phyloP scores from a whole-genome alignment of 768 basidiomycete genomes.

The Lentinula edodes region DNA sequence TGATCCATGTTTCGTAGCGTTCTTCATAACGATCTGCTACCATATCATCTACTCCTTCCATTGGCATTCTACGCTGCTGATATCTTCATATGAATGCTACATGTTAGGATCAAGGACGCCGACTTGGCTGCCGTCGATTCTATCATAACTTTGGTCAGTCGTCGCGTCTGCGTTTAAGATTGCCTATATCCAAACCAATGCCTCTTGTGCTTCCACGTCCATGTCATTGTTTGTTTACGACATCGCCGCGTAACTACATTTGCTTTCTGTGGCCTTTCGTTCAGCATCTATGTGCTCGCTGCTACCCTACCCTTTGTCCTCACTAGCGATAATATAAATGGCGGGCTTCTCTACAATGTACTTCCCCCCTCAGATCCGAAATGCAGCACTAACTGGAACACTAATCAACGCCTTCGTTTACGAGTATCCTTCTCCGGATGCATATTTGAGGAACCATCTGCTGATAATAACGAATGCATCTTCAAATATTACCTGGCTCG shows the following conservation, averaged over 20 bases:
- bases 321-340: too few relatives aligned
- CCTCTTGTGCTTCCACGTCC: slow-evolving; percentile 26
- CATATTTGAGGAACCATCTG: slow-evolving; percentile 54
- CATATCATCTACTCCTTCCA: slow-evolving; percentile 79
- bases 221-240: slow-evolving; percentile 24
- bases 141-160: slow-evolving; percentile 66
- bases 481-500: slow-evolving; percentile 39
- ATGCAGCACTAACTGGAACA: slow-evolving; percentile 61
- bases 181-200: too few relatives aligned
- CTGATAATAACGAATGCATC: slow-evolving; percentile 41
- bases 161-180: too few relatives aligned
- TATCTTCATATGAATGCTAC: slow-evolving; percentile 63
- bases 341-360: too few relatives aligned
- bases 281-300: too few relatives aligned
- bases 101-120: slow-evolving; percentile 75
- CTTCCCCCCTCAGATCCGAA: slow-evolving; percentile 35
- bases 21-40: slow-evolving; percentile 73
- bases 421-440: slow-evolving; percentile 56
- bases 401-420: slow-evolving; percentile 74
- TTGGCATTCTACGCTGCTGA: slow-evolving; percentile 78
- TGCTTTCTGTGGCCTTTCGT: too few relatives aligned
- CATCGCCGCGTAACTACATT: slow-evolving; percentile 28
- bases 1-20: slow-evolving; percentile 29
- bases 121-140: slow-evolving; percentile 53
- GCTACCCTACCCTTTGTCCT: too few relatives aligned